These are phyloP conservation scores for Trichomonas tenax DNA, from an alignment of 208 protist genomes.

Conservation along the genomic window DNA sequence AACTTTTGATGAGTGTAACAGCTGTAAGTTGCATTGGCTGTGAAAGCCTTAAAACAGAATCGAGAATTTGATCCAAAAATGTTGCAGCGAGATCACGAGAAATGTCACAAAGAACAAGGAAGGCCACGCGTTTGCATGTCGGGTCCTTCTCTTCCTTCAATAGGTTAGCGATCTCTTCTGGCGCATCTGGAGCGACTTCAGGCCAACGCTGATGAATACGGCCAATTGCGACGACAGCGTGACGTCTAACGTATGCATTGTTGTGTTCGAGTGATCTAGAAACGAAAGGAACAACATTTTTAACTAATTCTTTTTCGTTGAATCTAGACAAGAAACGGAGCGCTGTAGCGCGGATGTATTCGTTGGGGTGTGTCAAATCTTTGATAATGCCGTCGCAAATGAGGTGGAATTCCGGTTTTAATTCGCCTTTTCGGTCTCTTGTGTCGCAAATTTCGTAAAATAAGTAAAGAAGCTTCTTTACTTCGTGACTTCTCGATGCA, in stretches of 20 bases:
- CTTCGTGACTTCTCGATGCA: background rate
- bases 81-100: background rate
- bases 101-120: background rate
- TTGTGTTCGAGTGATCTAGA: background rate
- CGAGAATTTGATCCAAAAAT: background rate
- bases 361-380: constrained; percentile 15
- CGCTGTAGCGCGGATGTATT: constrained; percentile 18
- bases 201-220: background rate
- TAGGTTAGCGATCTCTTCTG: background rate
- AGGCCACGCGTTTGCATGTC: background rate
- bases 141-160: background rate
- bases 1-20: background rate
- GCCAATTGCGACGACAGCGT: constrained; percentile 8
- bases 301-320: background rate
- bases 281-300: background rate
- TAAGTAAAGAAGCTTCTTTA: background rate
- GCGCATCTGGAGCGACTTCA: constrained; percentile 13
- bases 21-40: constrained; percentile 11
- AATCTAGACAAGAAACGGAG: background rate
- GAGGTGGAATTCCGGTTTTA: background rate
- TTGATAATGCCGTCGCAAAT: background rate
- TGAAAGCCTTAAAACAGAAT: background rate
- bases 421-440: background rate
- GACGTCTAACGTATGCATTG: background rate
- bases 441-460: constrained; percentile 11